Evolutionary conservation across 345 rosid species (phyloP).

Genomic region (rapeseed (Brassica napus)): Da-Ae NC_063440.1:21860501-21861000

Average conservation of each 20-base stretch:
- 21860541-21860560: slow-evolving; percentile 10
- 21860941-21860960: not conserved
- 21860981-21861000: not conserved
- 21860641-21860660: slow-evolving; percentile 31
- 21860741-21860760: not conserved
- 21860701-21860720: slow-evolving; percentile 9
- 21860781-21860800: not conserved
- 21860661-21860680: slow-evolving; percentile 36
- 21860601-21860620: slow-evolving; percentile 7
- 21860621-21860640: slow-evolving; percentile 38
- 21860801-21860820: not conserved
- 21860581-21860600: not conserved
- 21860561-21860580: slow-evolving; percentile 29
- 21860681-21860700: slow-evolving; percentile 36
- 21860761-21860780: slow-evolving; percentile 1
- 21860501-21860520: slow-evolving; percentile 36
- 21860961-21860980: not conserved
- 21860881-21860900: not conserved
- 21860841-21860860: not conserved
- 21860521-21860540: not conserved
- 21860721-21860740: slow-evolving; percentile 13
- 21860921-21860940: not conserved
- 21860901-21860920: not conserved
- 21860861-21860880: not conserved
- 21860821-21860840: not conserved